Percentiles rank a stretch among this genome's conserved stretches.
Conservation (phyloP, 768 basidiomycete genomes). For the Asterophora lycoperdoides region DNA sequence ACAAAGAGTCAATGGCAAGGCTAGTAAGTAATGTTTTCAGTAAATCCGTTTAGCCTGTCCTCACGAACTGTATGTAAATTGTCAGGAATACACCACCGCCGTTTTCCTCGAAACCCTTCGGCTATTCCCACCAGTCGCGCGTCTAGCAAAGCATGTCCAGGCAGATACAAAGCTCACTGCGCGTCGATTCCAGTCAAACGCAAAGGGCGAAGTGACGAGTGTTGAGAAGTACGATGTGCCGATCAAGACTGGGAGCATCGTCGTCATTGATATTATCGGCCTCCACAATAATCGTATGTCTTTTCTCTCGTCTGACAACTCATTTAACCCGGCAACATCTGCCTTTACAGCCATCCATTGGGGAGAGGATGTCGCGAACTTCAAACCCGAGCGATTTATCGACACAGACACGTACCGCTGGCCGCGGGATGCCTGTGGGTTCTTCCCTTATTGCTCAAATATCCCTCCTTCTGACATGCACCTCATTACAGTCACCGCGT, state of each 20-base stretch:
- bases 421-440: conserved; percentile 48
- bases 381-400: conserved; percentile 48
- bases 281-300: conserved; percentile 43
- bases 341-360: conserved; percentile 38
- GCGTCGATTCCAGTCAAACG: conserved; percentile 26
- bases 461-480: neutral
- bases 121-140: conserved; percentile 33
- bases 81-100: conserved; percentile 39
- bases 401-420: conserved; percentile 46
- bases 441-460: neutral
- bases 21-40: conserved; percentile 30
- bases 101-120: conserved; percentile 46
- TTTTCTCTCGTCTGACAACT: neutral
- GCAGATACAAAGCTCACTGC: conserved; percentile 32
- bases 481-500: conserved; percentile 33
- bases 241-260: conserved; percentile 34
- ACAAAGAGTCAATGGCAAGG: conserved; percentile 34
- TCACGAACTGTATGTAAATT: neutral
- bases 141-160: conserved; percentile 31
- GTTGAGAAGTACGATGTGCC: conserved; percentile 29
- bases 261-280: conserved; percentile 38
- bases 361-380: conserved; percentile 41
- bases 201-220: conserved; percentile 22
- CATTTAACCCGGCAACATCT: neutral
- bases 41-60: neutral